Conservation (phyloP, 495 filamentous ascomycete species). For the Aspergillus wentii region DNA sequence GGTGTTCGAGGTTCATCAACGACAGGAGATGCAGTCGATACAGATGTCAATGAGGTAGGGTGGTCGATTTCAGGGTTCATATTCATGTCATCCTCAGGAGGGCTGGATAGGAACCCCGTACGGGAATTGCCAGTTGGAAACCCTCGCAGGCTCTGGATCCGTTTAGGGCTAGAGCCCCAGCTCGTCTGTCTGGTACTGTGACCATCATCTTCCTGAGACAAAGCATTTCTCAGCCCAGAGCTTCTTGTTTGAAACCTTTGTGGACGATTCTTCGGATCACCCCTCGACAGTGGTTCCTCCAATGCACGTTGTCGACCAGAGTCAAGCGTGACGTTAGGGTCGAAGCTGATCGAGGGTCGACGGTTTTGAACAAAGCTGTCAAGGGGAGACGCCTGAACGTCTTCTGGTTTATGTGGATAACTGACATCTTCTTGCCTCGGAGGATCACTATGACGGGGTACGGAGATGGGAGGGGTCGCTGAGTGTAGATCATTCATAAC, state of each 20-base stretch:
- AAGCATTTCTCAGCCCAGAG: slow-evolving; percentile 35
- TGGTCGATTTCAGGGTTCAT: slow-evolving; percentile 28
- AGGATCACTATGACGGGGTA: slow-evolving; percentile 36
- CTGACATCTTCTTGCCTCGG: slow-evolving; percentile 16
- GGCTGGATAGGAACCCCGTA: slow-evolving; percentile 13
- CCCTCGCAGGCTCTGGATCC: slow-evolving; percentile 16
- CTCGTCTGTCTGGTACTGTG: slow-evolving; percentile 9
- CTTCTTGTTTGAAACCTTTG: slow-evolving; percentile 33
- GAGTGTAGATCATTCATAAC: slow-evolving; percentile 40
- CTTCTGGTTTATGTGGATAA: slow-evolving; percentile 40
- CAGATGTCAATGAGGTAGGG: slow-evolving; percentile 57
- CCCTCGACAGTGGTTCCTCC: slow-evolving; percentile 35
- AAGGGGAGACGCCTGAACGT: slow-evolving; percentile 34
- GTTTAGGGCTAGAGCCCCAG: slow-evolving; percentile 19
- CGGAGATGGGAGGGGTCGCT: slow-evolving; percentile 42
- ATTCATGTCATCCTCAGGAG: slow-evolving; percentile 19
- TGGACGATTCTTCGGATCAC: slow-evolving; percentile 19
- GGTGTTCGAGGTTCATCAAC: slow-evolving; percentile 51
- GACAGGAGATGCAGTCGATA: slow-evolving; percentile 49
- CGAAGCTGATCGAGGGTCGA: slow-evolving; percentile 39
- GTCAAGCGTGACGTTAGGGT: slow-evolving; percentile 34
- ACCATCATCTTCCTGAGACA: slow-evolving; percentile 30
- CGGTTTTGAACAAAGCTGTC: slow-evolving; percentile 38
- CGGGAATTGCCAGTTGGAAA: slow-evolving; percentile 27
- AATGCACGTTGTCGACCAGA: slow-evolving; percentile 30